phyloP scores from a whole-genome alignment of 495 filamentous ascomycete species.

The Penicillium antarcticum region DNA sequence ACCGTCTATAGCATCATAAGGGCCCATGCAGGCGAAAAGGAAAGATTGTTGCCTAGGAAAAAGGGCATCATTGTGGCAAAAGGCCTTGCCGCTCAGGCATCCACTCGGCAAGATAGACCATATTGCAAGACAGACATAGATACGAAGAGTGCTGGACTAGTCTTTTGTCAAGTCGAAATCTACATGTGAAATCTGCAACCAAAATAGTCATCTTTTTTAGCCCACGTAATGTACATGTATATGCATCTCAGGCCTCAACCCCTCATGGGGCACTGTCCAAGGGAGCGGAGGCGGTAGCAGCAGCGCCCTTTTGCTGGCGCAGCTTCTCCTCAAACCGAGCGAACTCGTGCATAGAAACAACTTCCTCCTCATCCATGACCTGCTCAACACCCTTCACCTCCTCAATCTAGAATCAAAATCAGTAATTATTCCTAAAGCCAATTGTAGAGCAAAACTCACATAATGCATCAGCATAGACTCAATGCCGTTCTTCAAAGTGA shows the following conservation, averaged over 20 bases:
- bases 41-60: too few relatives aligned
- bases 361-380: conserved; percentile 87
- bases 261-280: conserved; percentile 56
- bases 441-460: conserved; percentile 37
- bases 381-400: conserved; percentile 93
- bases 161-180: too few relatives aligned
- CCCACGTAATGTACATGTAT: conserved; percentile 2
- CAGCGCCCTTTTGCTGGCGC: conserved; percentile 66
- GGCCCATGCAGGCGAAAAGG: too few relatives aligned
- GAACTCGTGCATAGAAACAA: conserved; percentile 86
- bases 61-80: too few relatives aligned
- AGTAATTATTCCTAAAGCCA: conserved; percentile 24
- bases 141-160: too few relatives aligned
- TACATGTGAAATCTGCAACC: too few relatives aligned
- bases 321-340: conserved; percentile 96
- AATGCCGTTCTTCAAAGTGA: conserved; percentile 94
- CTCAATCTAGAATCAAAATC: conserved; percentile 63
- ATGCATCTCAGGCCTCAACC: neutral
- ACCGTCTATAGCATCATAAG: too few relatives aligned
- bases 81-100: too few relatives aligned
- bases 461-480: conserved; percentile 96
- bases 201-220: neutral
- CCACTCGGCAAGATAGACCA: too few relatives aligned
- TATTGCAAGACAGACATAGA: too few relatives aligned
- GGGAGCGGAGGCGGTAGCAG: conserved; percentile 55